Base-by-base conservation (phyloP, 441 rosid species). In the Brassica hybrid region DNA sequence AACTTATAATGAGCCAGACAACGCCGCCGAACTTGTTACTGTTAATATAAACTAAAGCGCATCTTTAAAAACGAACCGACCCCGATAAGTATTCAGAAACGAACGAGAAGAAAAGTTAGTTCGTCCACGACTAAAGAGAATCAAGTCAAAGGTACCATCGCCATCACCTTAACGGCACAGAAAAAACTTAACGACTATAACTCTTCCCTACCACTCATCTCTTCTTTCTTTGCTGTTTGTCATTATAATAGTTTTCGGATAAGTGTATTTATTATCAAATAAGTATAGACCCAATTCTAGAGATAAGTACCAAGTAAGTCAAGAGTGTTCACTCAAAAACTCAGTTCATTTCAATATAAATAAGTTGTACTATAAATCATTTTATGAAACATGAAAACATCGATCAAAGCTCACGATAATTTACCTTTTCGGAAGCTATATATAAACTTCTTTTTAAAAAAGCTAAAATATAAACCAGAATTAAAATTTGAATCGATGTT, bases 131-230 rank as follows among this genome's bases (percentile, higher is more conserved):
- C 17, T 3, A 17, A 57, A 14, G 72, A 65, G 76, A 79, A 79
- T 74, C 79, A 74, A 74, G 72, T 69, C 79, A 74, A 79, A 74
- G 75, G 63, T 71, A 68, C 18, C 71, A 69, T 63, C 25, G 41
- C 75, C 78, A 79, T 79, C 82, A 74, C 69, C 82, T 67, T 25
- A 68, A 69, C 78, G 75, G 50, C 54, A 45, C 54, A 38, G 43
- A 13, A 45, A 45, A 45, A 45, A 73, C 78, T 67, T 36, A 63
- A 69, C 78, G 75, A 78, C 77, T 78, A 27, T 27, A 73, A 54
- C 41, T 78, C 73, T 27, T 50, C 65, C 66, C 78, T 61, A 67
- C 81, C 82, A 79, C 75, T 74, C 60, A 43, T 21, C 23, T 21
- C 23, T 61, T 56, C 60, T 69, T 68, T 65, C 67, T 63, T 73